Evolutionary conservation across 2,329 filamentous ascomycete genomes (phyloP).

Genomic region (Fusarium sororula): DNA sequence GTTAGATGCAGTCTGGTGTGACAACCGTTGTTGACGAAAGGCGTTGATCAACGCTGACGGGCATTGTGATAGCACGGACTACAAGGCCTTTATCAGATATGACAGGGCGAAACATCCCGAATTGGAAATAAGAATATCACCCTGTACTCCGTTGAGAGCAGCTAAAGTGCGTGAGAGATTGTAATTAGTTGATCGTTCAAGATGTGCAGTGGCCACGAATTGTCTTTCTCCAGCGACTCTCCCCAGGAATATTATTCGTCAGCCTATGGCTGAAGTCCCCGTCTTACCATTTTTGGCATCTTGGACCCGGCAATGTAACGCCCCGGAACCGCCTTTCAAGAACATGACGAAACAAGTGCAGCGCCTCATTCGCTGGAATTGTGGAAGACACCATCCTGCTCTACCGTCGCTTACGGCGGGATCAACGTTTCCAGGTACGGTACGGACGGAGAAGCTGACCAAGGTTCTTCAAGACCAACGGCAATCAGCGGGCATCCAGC

Average conservation of each 20-base stretch:
- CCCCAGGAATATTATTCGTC: not conserved
- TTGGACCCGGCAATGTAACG: constrained; percentile 21
- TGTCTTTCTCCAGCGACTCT: constrained; percentile 1
- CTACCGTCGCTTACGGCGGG: constrained; percentile 43
- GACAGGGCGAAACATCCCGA: constrained; percentile 1
- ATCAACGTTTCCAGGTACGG: constrained; percentile 30
- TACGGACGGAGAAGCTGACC: not conserved
- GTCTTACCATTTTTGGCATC: not conserved
- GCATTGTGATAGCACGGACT: not conserved
- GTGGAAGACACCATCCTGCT: not conserved
- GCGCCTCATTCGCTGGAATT: constrained; percentile 14
- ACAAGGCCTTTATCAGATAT: constrained; percentile 18
- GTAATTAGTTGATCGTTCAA: not conserved
- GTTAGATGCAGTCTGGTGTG: constrained; percentile 12
- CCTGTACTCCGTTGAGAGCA: not conserved
- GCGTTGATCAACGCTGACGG: not conserved
- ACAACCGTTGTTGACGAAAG: constrained; percentile 5
- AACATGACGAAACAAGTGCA: constrained; percentile 35
- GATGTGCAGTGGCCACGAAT: not conserved
- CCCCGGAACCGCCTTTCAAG: constrained; percentile 15
- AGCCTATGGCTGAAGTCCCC: not conserved
- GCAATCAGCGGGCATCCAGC: constrained; percentile 5
- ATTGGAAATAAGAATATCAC: constrained; percentile 8
- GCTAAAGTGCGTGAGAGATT: not conserved
- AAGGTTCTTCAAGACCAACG: constrained; percentile 2